Conservation (phyloP, 1,284 basidiomycete species). For the Cryptococcus jaspeensis region DNA sequence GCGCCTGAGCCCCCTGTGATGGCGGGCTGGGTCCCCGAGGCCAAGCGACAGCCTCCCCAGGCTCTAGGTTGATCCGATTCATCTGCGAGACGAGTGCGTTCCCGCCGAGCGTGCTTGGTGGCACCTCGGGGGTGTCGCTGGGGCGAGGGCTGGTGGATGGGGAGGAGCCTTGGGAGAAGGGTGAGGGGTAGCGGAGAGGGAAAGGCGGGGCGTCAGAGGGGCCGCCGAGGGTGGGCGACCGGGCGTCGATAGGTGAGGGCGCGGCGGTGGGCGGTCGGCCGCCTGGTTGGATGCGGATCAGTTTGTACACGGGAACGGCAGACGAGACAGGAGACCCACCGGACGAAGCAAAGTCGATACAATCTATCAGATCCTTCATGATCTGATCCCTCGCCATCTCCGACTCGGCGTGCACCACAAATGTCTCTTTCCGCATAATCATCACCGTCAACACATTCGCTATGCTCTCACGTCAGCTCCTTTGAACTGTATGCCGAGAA, state of each 20-base stretch:
- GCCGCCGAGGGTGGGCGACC: constrained; percentile 26
- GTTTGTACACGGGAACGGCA: too few relatives aligned
- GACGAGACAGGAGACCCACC: constrained; percentile 56
- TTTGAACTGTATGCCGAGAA: background rate
- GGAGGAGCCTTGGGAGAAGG: constrained; percentile 29
- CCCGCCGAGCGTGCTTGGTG: constrained; percentile 26
- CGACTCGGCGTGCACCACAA: constrained; percentile 68
- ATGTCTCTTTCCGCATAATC: constrained; percentile 84
- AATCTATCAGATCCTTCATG: constrained; percentile 74
- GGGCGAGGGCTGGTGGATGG: constrained; percentile 28
- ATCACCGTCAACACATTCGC: constrained; percentile 72
- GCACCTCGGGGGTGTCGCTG: constrained; percentile 17
- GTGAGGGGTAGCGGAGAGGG: constrained; percentile 36
- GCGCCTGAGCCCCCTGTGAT: too few relatives aligned
- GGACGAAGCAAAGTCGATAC: constrained; percentile 73
- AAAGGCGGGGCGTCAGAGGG: constrained; percentile 21
- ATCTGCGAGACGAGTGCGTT: constrained; percentile 34
- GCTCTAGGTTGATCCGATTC: constrained; percentile 32
- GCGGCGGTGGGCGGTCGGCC: constrained; percentile 14
- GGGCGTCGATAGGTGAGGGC: constrained; percentile 18
- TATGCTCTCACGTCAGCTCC: constrained; percentile 38
- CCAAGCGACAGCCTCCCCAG: constrained; percentile 36
- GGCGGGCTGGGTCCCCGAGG: constrained; percentile 27
- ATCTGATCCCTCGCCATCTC: constrained; percentile 65
- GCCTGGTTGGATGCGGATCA: constrained; percentile 5